A percentile compares a stretch with the other conserved stretches of the same genome.
Conservation (phyloP, 1,284 basidiomycete species). For the Puccinia polysora region DNA sequence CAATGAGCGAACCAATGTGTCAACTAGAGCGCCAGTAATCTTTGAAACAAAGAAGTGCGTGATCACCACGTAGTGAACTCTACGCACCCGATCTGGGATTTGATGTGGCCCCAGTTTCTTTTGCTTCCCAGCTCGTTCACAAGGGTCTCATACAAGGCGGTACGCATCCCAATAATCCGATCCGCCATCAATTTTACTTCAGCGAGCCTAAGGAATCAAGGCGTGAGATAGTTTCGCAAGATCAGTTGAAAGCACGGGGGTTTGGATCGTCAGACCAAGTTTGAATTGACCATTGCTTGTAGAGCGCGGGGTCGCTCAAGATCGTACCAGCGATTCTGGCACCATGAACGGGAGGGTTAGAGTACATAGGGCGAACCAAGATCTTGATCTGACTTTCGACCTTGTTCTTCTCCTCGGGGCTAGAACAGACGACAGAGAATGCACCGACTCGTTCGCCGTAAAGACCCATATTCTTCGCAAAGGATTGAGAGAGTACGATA, state of each 20-base stretch:
- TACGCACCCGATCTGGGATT: slow-evolving; percentile 55
- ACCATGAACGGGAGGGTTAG: slow-evolving; percentile 86
- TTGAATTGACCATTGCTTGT: slow-evolving; percentile 55
- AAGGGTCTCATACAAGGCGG: slow-evolving; percentile 51
- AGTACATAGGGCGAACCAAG: slow-evolving; percentile 94
- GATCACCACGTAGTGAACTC: slow-evolving; percentile 63
- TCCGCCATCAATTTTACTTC: slow-evolving; percentile 54
- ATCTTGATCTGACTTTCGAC: slow-evolving; percentile 69
- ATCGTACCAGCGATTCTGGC: slow-evolving; percentile 56
- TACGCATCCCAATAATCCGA: slow-evolving; percentile 54
- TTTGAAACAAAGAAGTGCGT: neutral
- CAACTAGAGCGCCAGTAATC: too few species aligned
- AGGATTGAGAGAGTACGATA: slow-evolving; percentile 52
- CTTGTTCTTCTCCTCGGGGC: slow-evolving; percentile 50
- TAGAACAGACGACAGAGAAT: slow-evolving; percentile 52
- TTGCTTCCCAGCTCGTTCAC: slow-evolving; percentile 52
- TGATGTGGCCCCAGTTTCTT: slow-evolving; percentile 54
- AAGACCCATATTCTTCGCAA: slow-evolving; percentile 55
- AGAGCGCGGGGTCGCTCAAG: slow-evolving; percentile 53
- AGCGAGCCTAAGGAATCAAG: slow-evolving; percentile 46
- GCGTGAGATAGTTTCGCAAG: neutral
- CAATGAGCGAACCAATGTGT: slow-evolving; percentile 4
- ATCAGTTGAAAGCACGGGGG: neutral
- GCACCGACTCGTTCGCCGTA: slow-evolving; percentile 54
- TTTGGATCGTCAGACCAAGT: neutral